phyloP scores from a whole-genome alignment of 257 asterid species.

The Gentiana dahurica region DNA sequence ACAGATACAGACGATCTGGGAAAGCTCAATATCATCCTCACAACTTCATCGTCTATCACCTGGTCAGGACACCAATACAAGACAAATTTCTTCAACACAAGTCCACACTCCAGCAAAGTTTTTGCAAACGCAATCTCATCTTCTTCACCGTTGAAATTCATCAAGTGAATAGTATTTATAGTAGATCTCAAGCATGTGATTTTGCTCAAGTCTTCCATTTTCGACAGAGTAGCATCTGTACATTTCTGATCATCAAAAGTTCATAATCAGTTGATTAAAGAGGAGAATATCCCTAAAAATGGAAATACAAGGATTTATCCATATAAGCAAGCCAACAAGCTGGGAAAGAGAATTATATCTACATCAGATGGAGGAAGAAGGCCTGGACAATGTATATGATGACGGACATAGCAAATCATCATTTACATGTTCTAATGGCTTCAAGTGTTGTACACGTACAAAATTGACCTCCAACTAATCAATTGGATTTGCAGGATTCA shows the following conservation, averaged over 20 bases:
- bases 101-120: constrained; percentile 4
- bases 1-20: constrained; percentile 2
- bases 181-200: constrained; percentile 3
- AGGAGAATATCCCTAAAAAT: too few relatives aligned
- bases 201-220: not conserved
- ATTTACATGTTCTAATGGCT: too few relatives aligned
- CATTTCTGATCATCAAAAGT: not conserved
- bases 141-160: not conserved
- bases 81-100: not conserved
- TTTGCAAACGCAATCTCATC: constrained; percentile 8
- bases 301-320: too few relatives aligned
- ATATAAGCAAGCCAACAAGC: too few relatives aligned
- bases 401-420: too few relatives aligned
- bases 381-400: too few relatives aligned
- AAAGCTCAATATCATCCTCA: not conserved
- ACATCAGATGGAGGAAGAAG: too few relatives aligned
- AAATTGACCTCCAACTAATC: too few relatives aligned
- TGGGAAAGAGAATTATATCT: too few relatives aligned
- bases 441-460: too few relatives aligned
- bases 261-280: too few relatives aligned
- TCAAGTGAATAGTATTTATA: not conserved
- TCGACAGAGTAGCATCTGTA: not conserved
- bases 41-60: not conserved
- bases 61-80: not conserved
- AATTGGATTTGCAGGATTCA: too few relatives aligned